These are phyloP conservation scores for Fonsecaea erecta DNA, from an alignment of 2,329 filamentous ascomycete species.

Conservation along the genomic window DNA sequence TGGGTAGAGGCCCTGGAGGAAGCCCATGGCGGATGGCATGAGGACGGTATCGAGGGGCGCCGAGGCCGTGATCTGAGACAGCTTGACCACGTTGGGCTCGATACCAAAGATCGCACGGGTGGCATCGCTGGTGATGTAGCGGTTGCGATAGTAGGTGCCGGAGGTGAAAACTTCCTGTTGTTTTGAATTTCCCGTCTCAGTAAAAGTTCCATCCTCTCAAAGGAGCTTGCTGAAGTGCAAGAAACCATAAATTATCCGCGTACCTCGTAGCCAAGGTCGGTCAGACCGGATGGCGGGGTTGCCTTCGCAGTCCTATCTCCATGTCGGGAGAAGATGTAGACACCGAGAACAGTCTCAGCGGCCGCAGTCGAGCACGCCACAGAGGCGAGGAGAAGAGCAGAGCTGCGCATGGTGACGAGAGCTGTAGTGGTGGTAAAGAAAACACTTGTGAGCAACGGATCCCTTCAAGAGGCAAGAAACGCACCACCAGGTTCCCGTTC, in stretches of 20 bases:
- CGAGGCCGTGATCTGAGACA: slow-evolving; percentile 72
- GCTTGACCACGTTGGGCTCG: slow-evolving; percentile 67
- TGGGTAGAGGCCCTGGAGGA: slow-evolving; percentile 82
- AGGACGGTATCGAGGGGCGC: slow-evolving; percentile 77
- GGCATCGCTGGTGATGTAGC: slow-evolving; percentile 70
- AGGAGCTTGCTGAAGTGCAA: background rate
- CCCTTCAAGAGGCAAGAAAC: background rate
- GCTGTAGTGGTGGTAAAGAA: background rate
- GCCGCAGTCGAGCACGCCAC: slow-evolving; percentile 23
- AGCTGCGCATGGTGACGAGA: slow-evolving; percentile 24
- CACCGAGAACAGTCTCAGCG: slow-evolving; percentile 73
- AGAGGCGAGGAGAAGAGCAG: slow-evolving; percentile 28
- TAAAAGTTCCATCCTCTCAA: background rate
- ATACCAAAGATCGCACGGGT: slow-evolving; percentile 68
- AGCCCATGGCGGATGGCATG: slow-evolving; percentile 77
- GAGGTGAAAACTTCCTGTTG: slow-evolving; percentile 62
- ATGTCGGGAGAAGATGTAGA: slow-evolving; percentile 87
- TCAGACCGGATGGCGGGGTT: slow-evolving; percentile 72
- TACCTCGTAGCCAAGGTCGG: slow-evolving; percentile 72
- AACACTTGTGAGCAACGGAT: background rate
- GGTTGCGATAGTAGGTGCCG: slow-evolving; percentile 74
- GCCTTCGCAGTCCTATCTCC: slow-evolving; percentile 85
- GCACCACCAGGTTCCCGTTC: background rate
- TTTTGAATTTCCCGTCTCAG: background rate
- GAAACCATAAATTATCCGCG: background rate